These are phyloP conservation scores for Alternaria metachromatica DNA, from an alignment of 2,329 filamentous ascomycete genomes.

Conservation along the genomic window DNA sequence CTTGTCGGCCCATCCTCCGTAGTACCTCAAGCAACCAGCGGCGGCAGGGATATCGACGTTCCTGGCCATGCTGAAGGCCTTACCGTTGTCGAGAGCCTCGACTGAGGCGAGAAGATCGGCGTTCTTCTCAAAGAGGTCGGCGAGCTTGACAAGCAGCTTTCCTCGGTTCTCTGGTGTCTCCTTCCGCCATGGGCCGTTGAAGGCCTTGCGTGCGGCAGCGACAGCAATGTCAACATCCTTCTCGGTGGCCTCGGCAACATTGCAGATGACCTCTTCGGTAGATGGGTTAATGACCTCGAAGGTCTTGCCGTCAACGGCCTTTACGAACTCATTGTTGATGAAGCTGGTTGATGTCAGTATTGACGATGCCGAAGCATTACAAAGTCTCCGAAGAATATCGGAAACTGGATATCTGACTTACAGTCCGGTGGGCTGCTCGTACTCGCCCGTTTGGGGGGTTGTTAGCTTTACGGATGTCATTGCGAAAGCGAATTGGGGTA, in stretches of 20 bases:
- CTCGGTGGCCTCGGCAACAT: slow-evolving; percentile 84
- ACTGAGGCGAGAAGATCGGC: slow-evolving; percentile 76
- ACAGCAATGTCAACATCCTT: slow-evolving; percentile 86
- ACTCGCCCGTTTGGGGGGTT: slow-evolving; percentile 70
- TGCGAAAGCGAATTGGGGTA: slow-evolving; percentile 33
- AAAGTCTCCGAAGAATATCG: slow-evolving; percentile 14
- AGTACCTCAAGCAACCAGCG: slow-evolving; percentile 79
- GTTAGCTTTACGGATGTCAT: slow-evolving; percentile 65
- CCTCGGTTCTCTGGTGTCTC: slow-evolving; percentile 75
- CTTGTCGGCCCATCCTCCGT: slow-evolving; percentile 92
- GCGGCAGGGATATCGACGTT: slow-evolving; percentile 72
- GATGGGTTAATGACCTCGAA: slow-evolving; percentile 92
- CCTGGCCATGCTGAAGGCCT: slow-evolving; percentile 77
- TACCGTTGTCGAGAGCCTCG: slow-evolving; percentile 88
- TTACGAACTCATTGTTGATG: slow-evolving; percentile 93
- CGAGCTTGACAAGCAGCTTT: slow-evolving; percentile 74
- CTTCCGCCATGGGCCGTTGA: slow-evolving; percentile 74
- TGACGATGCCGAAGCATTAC: not conserved
- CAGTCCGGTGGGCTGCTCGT: slow-evolving; percentile 62
- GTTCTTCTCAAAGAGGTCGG: slow-evolving; percentile 81
- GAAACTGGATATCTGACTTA: slow-evolving; percentile 44
- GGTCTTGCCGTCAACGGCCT: slow-evolving; percentile 82
- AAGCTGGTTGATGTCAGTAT: slow-evolving; percentile 61
- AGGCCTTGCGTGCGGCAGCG: slow-evolving; percentile 82
- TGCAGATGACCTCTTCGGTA: slow-evolving; percentile 83